phyloP scores from a whole-genome alignment of 805 yeast species.

The Torulaspora gathmanii region DNA sequence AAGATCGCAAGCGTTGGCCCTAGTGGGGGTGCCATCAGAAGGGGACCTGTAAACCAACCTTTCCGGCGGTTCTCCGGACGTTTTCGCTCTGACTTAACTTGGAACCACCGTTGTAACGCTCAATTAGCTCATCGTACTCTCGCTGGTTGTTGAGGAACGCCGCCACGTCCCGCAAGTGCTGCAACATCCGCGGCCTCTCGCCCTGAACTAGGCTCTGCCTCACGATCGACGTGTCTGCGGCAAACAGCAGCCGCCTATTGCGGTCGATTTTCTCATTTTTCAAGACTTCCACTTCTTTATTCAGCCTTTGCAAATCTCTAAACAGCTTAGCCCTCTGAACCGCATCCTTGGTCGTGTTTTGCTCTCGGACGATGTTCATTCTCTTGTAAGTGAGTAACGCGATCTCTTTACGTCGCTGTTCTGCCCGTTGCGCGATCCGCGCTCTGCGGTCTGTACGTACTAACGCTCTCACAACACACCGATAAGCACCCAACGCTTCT shows the following conservation, averaged over 20 bases:
- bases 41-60: slow-evolving; percentile 81
- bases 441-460: slow-evolving; percentile 23
- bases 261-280: slow-evolving; percentile 12
- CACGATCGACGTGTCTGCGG: slow-evolving; percentile 16
- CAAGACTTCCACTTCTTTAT: slow-evolving; percentile 16
- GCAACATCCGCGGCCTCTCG: slow-evolving; percentile 3
- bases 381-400: slow-evolving; percentile 25
- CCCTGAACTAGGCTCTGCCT: slow-evolving; percentile 12
- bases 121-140: slow-evolving; percentile 69
- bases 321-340: slow-evolving; percentile 7
- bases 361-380: slow-evolving; percentile 20
- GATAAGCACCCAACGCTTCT: slow-evolving; percentile 15
- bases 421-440: slow-evolving; percentile 18
- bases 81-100: slow-evolving; percentile 73
- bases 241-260: slow-evolving; percentile 17
- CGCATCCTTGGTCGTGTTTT: slow-evolving; percentile 8
- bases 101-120: slow-evolving; percentile 77
- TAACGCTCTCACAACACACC: slow-evolving; percentile 20
- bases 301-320: slow-evolving; percentile 12
- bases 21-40: slow-evolving; percentile 19
- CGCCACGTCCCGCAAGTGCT: slow-evolving; percentile 54
- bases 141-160: slow-evolving; percentile 68
- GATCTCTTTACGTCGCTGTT: slow-evolving; percentile 22
- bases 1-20: slow-evolving; percentile 39
- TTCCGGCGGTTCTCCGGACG: slow-evolving; percentile 72